Evolutionary conservation across 805 yeast genomes (phyloP), one percentile per base, ranked within the genome.

Genomic region (Ogataea nonfermentans): DNA sequence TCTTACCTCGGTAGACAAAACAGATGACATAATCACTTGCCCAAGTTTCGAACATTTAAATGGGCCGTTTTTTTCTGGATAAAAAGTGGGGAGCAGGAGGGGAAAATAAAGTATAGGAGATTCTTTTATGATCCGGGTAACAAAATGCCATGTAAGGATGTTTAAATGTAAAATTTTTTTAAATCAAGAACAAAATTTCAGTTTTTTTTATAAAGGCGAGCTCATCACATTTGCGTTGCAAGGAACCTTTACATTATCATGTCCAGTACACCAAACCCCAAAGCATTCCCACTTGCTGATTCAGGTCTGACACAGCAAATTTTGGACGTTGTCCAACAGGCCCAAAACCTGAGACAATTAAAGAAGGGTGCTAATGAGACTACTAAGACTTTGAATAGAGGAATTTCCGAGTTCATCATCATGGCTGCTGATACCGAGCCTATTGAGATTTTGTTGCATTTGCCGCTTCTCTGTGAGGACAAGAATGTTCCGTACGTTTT

Each of bases 401-500:
- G 99, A 82, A 91, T 91, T 63, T 86, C 97, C 60, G 99, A 91
- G 75, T 91, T 91, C 78, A 90, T 91, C 70, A 87, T 91, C 74
- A 88, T 93, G 97, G 99, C 99, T 54, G 99, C 99, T 59, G 99
- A 93, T 67, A 89, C 99, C 61, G 96, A 90, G 73, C 99, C 99
- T 60, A 90, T 93, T 64, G 99, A 93, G 76, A 91, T 93, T 69
- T 81, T 93, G 63, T 80, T 93, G 70, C 99, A 93, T 68, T 79
- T 93, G 68, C 99, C 99, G 36, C 79, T 93, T 60, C 77, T 93
- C 60, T 93, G 99, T 72, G 99, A 93, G 75, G 99, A 93, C 74
- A 93, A 93, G 79, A 93, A 93, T 76, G 99, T 93, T 55, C 97
- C 99, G 51, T 93, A 93, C 76, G 98, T 93, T 51, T 93, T 93